These are phyloP conservation scores for Datisca glomerata DNA, from an alignment of 306 rosid species.

Conservation along the genomic window DNA sequence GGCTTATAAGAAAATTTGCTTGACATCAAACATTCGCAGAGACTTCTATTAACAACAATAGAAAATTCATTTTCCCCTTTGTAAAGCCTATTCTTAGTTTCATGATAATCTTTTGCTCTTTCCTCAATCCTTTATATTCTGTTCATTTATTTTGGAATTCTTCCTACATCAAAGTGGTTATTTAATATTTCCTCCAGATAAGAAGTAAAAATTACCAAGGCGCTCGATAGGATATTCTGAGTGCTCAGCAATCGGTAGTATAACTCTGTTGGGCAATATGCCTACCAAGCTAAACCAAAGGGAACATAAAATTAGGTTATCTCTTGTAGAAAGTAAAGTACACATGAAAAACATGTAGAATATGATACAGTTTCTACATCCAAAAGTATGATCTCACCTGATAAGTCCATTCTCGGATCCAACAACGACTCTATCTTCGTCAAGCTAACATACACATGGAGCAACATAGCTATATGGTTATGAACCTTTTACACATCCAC, in stretches of 20 bases:
- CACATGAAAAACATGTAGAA: constrained; percentile 8
- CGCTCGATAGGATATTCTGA: constrained; percentile 76
- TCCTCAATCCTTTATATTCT: not conserved
- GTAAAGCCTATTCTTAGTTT: not conserved
- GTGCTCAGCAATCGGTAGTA: constrained; percentile 92
- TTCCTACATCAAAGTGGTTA: not conserved
- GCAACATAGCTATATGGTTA: not conserved
- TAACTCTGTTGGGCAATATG: constrained; percentile 75
- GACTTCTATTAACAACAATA: too few relatives aligned
- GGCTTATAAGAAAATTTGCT: too few relatives aligned
- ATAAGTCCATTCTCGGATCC: constrained; percentile 93
- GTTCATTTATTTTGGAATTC: too few relatives aligned
- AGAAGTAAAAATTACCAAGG: constrained; percentile 48
- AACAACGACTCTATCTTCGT: constrained; percentile 76
- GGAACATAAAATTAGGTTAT: constrained; percentile 1
- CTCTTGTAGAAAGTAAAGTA: constrained; percentile 3
- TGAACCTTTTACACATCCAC: not conserved
- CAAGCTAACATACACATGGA: constrained; percentile 44
- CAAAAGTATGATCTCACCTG: constrained; percentile 66
- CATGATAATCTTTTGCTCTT: not conserved
- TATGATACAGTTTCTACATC: constrained; percentile 6
- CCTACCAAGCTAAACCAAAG: constrained; percentile 53
- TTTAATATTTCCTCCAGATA: constrained; percentile 5
- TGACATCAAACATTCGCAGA: not conserved
- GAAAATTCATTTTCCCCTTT: too few relatives aligned